Base-by-base conservation (phyloP, 2,329 filamentous ascomycete genomes). In the Chaetomiaceae sp. region DNA sequence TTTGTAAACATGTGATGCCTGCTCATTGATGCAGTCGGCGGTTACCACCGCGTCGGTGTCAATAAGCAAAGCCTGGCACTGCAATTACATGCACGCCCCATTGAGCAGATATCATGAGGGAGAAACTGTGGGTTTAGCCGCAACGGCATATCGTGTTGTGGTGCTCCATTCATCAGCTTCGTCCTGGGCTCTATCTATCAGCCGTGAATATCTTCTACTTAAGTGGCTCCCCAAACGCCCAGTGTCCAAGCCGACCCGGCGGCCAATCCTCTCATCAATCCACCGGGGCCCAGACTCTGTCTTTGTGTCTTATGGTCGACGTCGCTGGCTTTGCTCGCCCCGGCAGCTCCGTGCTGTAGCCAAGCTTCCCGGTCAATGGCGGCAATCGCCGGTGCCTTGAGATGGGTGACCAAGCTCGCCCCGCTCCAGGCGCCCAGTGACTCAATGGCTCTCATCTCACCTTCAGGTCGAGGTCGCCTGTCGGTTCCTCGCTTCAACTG, bases 371-470 rank as follows among this genome's bases (percentile, higher is more conserved):
- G 75, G 57, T 90, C 87, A 18, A 91, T 73, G 27, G 84, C 80
- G 2, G 85, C 84, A 48, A 89, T 77, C 2, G 86, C 82, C 32
- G 82, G 80, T 4, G 89, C 75, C 52, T 85, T 85, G 54, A 90
- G 72, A 59, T 85, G 81, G 2, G 84, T 80, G 16, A 87, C 71
- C 49, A 92, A 65, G 65, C 86, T 90, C 3, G 83, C 87, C 10
- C 88, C 88, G 18, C 80, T 79, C 87, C 87, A 92, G 2, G 87
- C 73, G 0, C 88, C 88, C 1, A 91, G 69, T 1, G 84, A 84
- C 56, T 88, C 82, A 2, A 90, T 71, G 2, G 79, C 84, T 23
- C 87, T 77, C 34, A 90, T 71, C 25, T 75, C 71, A 2, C 86
- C 86, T 34, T 81, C 78, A 1, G 81, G 64, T 5, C 66, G 56